Evolutionary conservation across 768 basidiomycete genomes (phyloP).

Genomic region (Cyclocybe aegerita): DNA sequence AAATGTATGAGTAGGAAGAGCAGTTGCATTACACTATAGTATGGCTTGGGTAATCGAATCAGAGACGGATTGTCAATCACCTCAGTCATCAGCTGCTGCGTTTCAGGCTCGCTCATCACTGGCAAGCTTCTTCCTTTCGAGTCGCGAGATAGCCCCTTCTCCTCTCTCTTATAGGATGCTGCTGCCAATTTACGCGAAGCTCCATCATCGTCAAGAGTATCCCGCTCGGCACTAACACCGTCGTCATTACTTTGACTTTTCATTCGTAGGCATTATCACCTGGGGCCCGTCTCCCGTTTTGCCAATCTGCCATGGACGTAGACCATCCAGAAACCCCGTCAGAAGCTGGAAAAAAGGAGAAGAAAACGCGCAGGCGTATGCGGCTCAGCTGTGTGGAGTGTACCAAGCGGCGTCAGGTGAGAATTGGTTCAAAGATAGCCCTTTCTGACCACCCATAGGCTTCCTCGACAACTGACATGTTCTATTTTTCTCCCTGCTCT

Average conservation of each 20-base stretch:
- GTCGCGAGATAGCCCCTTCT: too few species aligned
- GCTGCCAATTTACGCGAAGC: too few species aligned
- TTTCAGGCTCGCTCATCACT: too few species aligned
- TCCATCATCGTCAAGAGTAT: too few species aligned
- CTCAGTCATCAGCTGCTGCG: too few species aligned
- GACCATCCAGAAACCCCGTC: constrained; percentile 10
- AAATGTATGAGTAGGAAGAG: constrained; percentile 30
- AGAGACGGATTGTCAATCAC: too few species aligned
- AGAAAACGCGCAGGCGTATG: constrained; percentile 49
- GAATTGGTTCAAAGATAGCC: constrained; percentile 8
- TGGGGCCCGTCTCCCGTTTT: not conserved
- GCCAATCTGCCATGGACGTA: constrained; percentile 10
- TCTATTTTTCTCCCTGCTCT: not conserved
- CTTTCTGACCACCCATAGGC: not conserved
- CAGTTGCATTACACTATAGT: not conserved
- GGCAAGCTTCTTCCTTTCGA: too few species aligned
- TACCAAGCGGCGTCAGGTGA: constrained; percentile 53
- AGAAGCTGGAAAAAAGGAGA: constrained; percentile 31
- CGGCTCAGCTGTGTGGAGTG: constrained; percentile 57
- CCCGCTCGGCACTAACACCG: too few species aligned
- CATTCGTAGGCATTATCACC: too few species aligned
- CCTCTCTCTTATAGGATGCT: too few species aligned
- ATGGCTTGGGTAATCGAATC: not conserved
- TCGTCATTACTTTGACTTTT: too few species aligned
- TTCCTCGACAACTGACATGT: constrained; percentile 3